Evolutionary conservation across 2,329 filamentous ascomycete species (phyloP).

Genomic region (Xylariaceae sp.): DNA sequence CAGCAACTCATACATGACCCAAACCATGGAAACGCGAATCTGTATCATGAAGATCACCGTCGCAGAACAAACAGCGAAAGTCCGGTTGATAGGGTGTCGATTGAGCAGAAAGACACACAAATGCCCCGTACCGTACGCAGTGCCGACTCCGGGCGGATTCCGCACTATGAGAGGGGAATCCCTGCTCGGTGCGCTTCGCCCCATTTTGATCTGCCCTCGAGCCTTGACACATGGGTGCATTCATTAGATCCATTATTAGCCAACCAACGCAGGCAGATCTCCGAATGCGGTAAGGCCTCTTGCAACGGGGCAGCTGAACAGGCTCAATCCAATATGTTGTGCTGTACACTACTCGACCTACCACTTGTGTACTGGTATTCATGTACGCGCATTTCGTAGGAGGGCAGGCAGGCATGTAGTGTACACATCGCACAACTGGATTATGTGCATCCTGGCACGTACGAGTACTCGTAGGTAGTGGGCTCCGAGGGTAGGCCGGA

Average conservation of each 20-base stretch:
- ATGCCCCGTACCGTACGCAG: neutral
- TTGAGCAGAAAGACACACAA: neutral
- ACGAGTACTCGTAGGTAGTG: too few species aligned
- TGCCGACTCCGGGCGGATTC: neutral
- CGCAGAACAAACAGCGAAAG: neutral
- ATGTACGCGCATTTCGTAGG: neutral
- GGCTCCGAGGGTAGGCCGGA: neutral
- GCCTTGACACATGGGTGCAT: neutral
- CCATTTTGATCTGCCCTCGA: neutral
- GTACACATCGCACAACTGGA: neutral
- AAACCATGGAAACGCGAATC: neutral
- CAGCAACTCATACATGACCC: neutral
- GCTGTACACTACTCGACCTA: neutral
- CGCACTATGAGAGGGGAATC: neutral
- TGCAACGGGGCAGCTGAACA: conserved; percentile 14
- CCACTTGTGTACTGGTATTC: neutral
- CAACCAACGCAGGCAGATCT: conserved; percentile 1
- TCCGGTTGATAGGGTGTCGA: too few species aligned
- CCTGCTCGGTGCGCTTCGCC: neutral
- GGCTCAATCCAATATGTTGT: neutral
- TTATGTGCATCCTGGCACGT: neutral
- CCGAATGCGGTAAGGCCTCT: conserved; percentile 12
- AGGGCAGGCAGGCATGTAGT: neutral
- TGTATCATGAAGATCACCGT: neutral
- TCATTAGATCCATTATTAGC: neutral